Base-by-base conservation (phyloP, 2,329 filamentous ascomycete genomes). In the Colletotrichum endophyticum region DNA sequence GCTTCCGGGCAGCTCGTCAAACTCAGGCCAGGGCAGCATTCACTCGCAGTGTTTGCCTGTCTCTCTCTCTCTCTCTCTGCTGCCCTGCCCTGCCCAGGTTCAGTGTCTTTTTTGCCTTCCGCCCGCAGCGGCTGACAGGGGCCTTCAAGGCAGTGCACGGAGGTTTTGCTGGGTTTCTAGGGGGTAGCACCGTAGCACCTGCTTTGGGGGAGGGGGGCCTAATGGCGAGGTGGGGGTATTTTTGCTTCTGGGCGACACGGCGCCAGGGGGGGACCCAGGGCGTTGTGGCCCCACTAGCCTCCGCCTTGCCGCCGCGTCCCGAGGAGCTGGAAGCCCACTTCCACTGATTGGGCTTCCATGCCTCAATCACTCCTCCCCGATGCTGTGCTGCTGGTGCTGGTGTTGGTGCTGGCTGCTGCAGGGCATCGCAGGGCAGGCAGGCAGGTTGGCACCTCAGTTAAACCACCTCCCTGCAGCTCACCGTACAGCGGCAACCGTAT, bases 291-390 rank as follows among this genome's bases (percentile, higher is more conserved):
- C 66, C 66, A 27, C 70, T 75, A 68, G 39, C 70, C 64, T 75
- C 63, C 70, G 57, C 70, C 70, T 44, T 73, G 73, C 44, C 73
- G 70, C 73, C 64, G 70, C 56, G 73, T 73, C 70, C 74, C 74
- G 66, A 74, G 74, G 34, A 74, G 44, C 74, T 74, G 74, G 74
- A 74, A 68, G 70, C 53, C 72, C 70, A 61, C 27, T 19, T 61
- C 25, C 22, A n/a, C 16, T 61, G 28, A 12, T 61, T n/a, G 25
- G 39, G 39, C 39, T 49, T 49, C 39, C 39, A 44, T 44, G 16
- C 36, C 36, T 39, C 2, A 39, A 16, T 39, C 36, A 19, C 15
- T 30, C 53, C 22, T 22, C 22, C 6, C 25, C 25, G 56, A 44
- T 66, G 34, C 27, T 34, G 34, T 66, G 62, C 34, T 44, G 62